A percentile compares a stretch with the other conserved stretches of the same genome.
phyloP scores from a whole-genome alignment of 768 basidiomycete species.

The Lactarius akahatsu region DNA sequence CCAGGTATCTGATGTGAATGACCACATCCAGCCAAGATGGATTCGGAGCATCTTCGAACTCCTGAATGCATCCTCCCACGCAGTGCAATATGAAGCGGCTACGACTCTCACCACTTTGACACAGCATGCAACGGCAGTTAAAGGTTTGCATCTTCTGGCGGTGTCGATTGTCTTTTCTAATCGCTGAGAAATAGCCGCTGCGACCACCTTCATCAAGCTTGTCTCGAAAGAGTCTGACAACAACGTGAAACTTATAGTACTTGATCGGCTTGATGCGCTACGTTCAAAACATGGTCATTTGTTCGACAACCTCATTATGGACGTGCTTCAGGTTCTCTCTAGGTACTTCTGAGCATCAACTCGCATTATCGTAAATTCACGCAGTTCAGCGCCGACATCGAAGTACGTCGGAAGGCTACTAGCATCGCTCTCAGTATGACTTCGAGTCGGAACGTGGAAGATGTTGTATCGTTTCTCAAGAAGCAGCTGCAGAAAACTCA shows the following conservation, averaged over 20 bases:
- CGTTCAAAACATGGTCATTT: conserved; percentile 85
- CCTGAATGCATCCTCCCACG: conserved; percentile 83
- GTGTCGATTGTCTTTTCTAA: neutral
- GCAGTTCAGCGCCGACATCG: conserved; percentile 81
- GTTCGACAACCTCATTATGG: conserved; percentile 91
- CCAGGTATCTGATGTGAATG: neutral
- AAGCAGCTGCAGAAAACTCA: conserved; percentile 95
- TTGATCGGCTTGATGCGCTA: conserved; percentile 84
- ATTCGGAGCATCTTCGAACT: conserved; percentile 93
- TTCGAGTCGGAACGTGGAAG: conserved; percentile 91
- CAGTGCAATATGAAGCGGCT: conserved; percentile 97
- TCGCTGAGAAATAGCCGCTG: conserved; percentile 60
- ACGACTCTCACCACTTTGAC: conserved; percentile 92
- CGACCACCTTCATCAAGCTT: conserved; percentile 82
- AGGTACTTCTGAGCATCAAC: conserved; percentile 45
- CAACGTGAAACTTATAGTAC: conserved; percentile 96
- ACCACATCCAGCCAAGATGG: conserved; percentile 68
- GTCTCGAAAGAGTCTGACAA: conserved; percentile 97
- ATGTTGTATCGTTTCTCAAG: conserved; percentile 94
- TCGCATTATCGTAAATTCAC: conserved; percentile 9
- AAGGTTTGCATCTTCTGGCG: conserved; percentile 55
- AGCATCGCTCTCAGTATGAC: conserved; percentile 90
- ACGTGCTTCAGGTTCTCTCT: conserved; percentile 86
- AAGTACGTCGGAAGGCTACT: conserved; percentile 92
- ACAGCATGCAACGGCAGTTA: conserved; percentile 93